A percentile compares a stretch with the other conserved stretches of the same genome.
phyloP scores from a whole-genome alignment of 2,329 filamentous ascomycete genomes.

The Colletotrichum tanaceti region DNA sequence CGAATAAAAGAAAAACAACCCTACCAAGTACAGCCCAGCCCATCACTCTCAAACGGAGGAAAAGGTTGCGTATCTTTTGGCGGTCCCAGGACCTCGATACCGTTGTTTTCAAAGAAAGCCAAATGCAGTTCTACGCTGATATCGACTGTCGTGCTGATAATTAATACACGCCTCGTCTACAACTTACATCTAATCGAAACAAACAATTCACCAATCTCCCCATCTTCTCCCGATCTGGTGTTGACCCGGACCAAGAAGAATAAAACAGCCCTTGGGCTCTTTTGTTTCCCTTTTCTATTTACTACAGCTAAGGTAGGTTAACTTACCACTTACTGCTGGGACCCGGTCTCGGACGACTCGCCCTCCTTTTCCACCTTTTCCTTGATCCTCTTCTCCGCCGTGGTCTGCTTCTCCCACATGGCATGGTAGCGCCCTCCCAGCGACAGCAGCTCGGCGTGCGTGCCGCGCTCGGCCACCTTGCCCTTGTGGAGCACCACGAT shows the following conservation, averaged over 20 bases:
- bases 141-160: background rate
- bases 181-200: background rate
- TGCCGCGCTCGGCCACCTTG: constrained; percentile 62
- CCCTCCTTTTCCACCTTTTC: constrained; percentile 37
- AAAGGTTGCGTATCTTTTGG: too few species aligned
- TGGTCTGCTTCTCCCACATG: constrained; percentile 65
- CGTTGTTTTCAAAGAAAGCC: background rate
- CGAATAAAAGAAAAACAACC: too few species aligned
- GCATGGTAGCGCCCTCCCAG: constrained; percentile 60
- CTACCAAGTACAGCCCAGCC: too few species aligned
- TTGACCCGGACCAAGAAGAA: too few species aligned
- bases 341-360: constrained; percentile 33
- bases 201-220: background rate
- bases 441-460: constrained; percentile 59
- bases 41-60: too few species aligned
- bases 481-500: constrained; percentile 66
- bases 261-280: background rate
- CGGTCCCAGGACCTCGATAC: too few species aligned
- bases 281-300: too few species aligned
- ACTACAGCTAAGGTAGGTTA: too few species aligned
- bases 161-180: background rate
- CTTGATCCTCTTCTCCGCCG: constrained; percentile 51
- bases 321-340: too few species aligned
- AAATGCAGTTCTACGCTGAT: background rate
- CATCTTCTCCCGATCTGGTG: background rate